A percentile compares a stretch with the other conserved stretches of the same genome.
Conservation (phyloP, 1,284 basidiomycete genomes). For the Cerrena zonata region DNA sequence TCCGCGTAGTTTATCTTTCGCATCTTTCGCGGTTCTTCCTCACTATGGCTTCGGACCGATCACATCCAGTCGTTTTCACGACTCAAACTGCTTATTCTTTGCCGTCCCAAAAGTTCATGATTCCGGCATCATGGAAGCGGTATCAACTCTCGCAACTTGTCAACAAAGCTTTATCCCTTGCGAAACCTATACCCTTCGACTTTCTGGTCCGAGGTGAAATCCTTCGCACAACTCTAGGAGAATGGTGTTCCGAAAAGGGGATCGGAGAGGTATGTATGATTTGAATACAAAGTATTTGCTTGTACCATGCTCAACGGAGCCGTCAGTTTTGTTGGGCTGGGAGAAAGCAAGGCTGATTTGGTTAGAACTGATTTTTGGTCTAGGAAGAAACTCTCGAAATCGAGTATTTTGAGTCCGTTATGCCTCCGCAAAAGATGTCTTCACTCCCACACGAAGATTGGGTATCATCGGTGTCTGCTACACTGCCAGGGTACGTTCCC, state of each 20-base stretch:
- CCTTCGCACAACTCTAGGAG: slow-evolving; percentile 66
- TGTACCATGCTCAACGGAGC: background rate
- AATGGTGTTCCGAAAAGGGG: slow-evolving; percentile 72
- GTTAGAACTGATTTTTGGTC: background rate
- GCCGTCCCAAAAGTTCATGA: slow-evolving; percentile 89
- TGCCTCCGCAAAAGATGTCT: slow-evolving; percentile 82
- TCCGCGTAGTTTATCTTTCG: too few relatives aligned
- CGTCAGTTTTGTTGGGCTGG: background rate
- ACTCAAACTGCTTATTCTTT: slow-evolving; percentile 79
- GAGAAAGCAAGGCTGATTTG: background rate
- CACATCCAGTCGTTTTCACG: slow-evolving; percentile 70
- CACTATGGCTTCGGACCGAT: slow-evolving; percentile 18
- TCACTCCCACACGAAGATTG: slow-evolving; percentile 88
- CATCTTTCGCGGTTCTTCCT: too few relatives aligned
- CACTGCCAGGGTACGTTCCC: slow-evolving; percentile 56
- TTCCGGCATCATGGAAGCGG: slow-evolving; percentile 84
- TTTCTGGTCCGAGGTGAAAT: slow-evolving; percentile 85
- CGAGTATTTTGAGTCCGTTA: slow-evolving; percentile 88
- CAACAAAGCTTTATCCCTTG: slow-evolving; percentile 83
- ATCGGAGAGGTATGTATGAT: slow-evolving; percentile 54
- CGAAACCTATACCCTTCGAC: slow-evolving; percentile 84
- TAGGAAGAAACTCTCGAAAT: slow-evolving; percentile 87
- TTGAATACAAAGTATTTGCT: slow-evolving; percentile 3
- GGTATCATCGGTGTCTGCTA: slow-evolving; percentile 80
- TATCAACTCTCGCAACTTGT: slow-evolving; percentile 97